phyloP scores from a whole-genome alignment of 345 rosid genomes.

The Eucalyptus rudis region DNA sequence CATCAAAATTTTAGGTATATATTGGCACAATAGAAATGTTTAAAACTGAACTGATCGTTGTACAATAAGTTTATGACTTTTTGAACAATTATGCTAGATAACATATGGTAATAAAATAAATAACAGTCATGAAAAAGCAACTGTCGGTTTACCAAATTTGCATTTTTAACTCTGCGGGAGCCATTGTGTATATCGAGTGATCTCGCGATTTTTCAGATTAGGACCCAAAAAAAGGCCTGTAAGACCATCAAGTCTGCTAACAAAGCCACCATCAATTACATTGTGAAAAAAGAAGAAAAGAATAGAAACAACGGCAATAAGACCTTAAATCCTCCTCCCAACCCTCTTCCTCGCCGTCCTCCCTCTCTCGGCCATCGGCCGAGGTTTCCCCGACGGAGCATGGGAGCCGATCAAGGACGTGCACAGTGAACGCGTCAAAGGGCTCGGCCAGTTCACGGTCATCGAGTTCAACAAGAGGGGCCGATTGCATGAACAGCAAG shows the following conservation, averaged over 20 bases:
- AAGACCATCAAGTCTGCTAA: background rate
- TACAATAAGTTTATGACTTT: no score
- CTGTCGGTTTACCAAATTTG: background rate
- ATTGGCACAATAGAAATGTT: no score
- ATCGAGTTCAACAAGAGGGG: background rate
- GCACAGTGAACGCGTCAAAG: background rate
- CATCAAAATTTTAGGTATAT: accelerated
- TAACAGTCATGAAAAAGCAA: background rate
- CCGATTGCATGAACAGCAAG: accelerated
- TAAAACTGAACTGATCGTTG: accelerated
- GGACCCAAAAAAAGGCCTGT: accelerated
- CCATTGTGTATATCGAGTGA: accelerated
- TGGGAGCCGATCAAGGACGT: background rate
- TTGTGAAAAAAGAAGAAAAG: background rate
- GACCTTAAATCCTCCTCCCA: background rate
- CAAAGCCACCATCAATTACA: background rate
- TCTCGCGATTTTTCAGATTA: background rate
- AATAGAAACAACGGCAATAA: background rate
- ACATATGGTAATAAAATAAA: background rate
- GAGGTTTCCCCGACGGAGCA: no score
- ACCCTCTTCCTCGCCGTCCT: background rate
- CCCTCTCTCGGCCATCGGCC: background rate
- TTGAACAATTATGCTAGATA: accelerated
- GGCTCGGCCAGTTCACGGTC: background rate
- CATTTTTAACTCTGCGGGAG: accelerated